phyloP scores from a whole-genome alignment of 176 grass and related monocot species.

The Eleusine coracana region DNA sequence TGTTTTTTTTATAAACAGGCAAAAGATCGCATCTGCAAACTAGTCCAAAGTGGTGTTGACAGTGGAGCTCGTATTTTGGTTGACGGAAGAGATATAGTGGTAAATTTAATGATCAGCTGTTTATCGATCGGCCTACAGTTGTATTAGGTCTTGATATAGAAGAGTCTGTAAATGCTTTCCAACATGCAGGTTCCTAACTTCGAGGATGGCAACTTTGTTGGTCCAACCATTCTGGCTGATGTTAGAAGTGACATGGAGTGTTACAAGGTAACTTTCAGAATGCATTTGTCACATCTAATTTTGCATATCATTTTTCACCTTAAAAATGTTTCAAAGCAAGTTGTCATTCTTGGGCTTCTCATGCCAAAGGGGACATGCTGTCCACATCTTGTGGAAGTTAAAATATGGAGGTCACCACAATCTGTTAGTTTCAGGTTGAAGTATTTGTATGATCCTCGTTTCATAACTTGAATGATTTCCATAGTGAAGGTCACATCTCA shows the following conservation, averaged over 20 bases:
- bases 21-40: conserved; percentile 91
- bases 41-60: conserved; percentile 87
- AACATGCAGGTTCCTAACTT: conserved; percentile 68
- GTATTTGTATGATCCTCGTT: background rate
- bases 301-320: background rate
- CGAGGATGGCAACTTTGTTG: conserved; percentile 88
- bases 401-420: conserved; percentile 11
- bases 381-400: background rate
- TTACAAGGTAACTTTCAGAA: conserved; percentile 64
- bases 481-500: background rate
- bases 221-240: conserved; percentile 91
- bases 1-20: conserved; percentile 53
- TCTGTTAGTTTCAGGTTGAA: conserved; percentile 13
- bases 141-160: conserved; percentile 7
- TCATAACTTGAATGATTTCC: background rate
- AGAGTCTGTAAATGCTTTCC: conserved; percentile 4
- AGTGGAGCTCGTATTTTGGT: conserved; percentile 76
- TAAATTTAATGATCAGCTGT: conserved; percentile 39
- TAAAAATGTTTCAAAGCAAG: background rate
- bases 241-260: conserved; percentile 86
- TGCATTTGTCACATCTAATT: background rate
- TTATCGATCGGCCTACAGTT: background rate
- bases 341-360: background rate
- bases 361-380: background rate
- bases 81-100: conserved; percentile 83